A percentile compares a stretch with the other conserved stretches of the same genome.
These are phyloP conservation scores for Oryza australiensis DNA, from an alignment of 176 grass and related monocot species.

Conservation along the genomic window DNA sequence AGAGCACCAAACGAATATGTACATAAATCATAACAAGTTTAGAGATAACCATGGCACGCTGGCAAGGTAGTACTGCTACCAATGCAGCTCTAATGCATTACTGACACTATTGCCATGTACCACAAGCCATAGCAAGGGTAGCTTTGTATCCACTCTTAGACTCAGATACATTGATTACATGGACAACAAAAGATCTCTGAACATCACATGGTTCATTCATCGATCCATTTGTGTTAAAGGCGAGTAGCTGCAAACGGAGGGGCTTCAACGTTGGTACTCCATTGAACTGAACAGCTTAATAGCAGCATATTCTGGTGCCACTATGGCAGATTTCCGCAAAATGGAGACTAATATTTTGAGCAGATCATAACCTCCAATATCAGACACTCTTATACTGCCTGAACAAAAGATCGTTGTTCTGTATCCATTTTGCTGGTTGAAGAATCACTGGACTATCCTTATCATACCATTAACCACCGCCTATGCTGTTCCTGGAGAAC, in stretches of 20 bases:
- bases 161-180: background rate
- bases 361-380: conserved; percentile 30
- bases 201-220: background rate
- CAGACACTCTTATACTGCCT: conserved; percentile 42
- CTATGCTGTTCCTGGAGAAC: conserved; percentile 18
- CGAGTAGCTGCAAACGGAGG: conserved; percentile 2
- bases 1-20: background rate
- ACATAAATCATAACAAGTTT: background rate
- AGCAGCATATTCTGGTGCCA: background rate
- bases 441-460: conserved; percentile 34
- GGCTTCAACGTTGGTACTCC: background rate
- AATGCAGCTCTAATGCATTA: background rate
- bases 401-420: conserved; percentile 35
- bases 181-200: background rate
- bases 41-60: background rate
- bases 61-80: background rate
- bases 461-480: conserved; percentile 30
- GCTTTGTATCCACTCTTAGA: background rate
- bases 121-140: background rate
- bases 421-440: conserved; percentile 1
- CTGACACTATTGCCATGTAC: background rate
- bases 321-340: conserved; percentile 1
- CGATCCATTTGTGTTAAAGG: conserved; percentile 16
- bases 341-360: conserved; percentile 11
- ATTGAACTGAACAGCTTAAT: conserved; percentile 16